Conservation (phyloP, 2,329 filamentous ascomycete genomes). For the Mollisiaceae sp. region DNA sequence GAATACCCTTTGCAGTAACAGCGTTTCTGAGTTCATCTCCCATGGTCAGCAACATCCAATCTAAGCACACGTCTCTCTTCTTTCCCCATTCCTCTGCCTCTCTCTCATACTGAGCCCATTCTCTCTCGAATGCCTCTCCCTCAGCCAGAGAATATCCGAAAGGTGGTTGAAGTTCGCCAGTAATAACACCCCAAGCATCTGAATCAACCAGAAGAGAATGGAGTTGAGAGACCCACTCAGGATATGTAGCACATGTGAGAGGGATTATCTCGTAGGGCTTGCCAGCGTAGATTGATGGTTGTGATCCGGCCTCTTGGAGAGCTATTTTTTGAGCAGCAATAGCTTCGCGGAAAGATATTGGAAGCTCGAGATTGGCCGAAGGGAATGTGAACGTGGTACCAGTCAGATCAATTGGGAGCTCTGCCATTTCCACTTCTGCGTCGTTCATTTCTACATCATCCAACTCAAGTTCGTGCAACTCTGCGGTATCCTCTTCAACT, state of each 20-base stretch:
- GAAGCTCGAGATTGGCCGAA: not conserved
- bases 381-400: not conserved
- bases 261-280: not conserved
- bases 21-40: not conserved
- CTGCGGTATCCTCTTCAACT: not conserved
- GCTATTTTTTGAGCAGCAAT: not conserved
- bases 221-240: not conserved
- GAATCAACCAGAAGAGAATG: not conserved
- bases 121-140: not conserved
- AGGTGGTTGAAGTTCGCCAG: not conserved
- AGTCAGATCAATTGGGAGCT: not conserved
- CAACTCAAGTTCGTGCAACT: not conserved
- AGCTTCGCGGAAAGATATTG: not conserved
- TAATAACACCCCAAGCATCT: not conserved
- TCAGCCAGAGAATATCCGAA: not conserved
- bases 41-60: conserved; percentile 1
- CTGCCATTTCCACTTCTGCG: not conserved
- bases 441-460: not conserved
- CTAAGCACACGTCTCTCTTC: not conserved
- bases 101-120: not conserved
- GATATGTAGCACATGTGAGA: not conserved
- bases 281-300: not conserved
- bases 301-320: not conserved
- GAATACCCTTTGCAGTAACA: not conserved
- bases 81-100: not conserved